Conservation (phyloP, 2,329 filamentous ascomycete genomes). For the Stagonosporopsis tanaceti region DNA sequence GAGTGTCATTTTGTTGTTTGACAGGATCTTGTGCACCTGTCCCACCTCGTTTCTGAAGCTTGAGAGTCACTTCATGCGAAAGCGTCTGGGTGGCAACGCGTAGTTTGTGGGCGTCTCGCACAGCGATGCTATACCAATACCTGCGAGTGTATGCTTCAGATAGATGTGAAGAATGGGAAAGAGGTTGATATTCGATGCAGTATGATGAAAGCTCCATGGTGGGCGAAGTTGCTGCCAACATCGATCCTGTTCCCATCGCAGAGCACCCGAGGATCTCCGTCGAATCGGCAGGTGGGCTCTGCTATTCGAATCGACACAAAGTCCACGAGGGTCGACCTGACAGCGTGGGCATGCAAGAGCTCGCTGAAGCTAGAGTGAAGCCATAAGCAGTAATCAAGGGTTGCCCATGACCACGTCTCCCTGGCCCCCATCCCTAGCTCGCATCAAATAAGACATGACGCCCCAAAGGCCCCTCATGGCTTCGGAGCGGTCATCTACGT, state of each 20-base stretch:
- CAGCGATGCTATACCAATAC: background rate
- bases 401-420: slow-evolving; percentile 8
- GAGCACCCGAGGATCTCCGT: slow-evolving; percentile 3
- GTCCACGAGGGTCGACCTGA: background rate
- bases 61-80: slow-evolving; percentile 3
- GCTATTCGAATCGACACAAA: background rate
- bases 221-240: background rate
- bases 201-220: background rate
- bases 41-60: slow-evolving; percentile 10
- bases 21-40: slow-evolving; percentile 13
- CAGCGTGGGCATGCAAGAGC: background rate
- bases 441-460: slow-evolving; percentile 62
- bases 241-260: background rate
- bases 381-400: background rate
- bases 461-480: slow-evolving; percentile 66
- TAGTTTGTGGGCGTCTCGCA: slow-evolving; percentile 1
- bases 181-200: background rate
- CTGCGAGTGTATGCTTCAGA: slow-evolving; percentile 5
- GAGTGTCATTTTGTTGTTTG: slow-evolving; percentile 1
- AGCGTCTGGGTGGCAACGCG: background rate
- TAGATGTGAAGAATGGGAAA: background rate
- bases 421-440: slow-evolving; percentile 21
- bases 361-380: background rate
- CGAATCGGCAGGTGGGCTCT: background rate
- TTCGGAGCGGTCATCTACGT: slow-evolving; percentile 62